Conservation (phyloP, 2,329 filamentous ascomycete species). For the Penicillium verrucosum region DNA sequence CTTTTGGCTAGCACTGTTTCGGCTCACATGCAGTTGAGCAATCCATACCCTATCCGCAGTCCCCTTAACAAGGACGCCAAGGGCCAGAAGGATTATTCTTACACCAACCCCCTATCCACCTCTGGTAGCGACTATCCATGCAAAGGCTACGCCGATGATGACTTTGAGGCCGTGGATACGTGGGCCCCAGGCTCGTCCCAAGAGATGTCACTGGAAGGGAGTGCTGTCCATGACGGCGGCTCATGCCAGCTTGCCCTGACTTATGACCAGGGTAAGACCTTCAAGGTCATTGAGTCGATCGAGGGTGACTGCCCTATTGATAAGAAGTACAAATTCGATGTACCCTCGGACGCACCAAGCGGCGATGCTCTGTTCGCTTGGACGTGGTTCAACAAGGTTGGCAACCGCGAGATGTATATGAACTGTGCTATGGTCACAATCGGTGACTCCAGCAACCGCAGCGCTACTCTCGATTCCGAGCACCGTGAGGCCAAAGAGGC, state of each 20-base stretch:
- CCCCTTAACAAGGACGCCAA: slow-evolving; percentile 47
- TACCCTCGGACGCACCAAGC: slow-evolving; percentile 62
- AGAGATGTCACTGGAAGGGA: slow-evolving; percentile 62
- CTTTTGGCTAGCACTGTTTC: slow-evolving; percentile 34
- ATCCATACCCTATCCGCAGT: slow-evolving; percentile 53
- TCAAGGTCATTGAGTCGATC: slow-evolving; percentile 65
- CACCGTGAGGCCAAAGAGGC: background rate
- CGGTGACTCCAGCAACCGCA: slow-evolving; percentile 21
- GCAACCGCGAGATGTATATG: slow-evolving; percentile 85
- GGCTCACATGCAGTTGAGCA: slow-evolving; percentile 56
- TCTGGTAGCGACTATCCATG: slow-evolving; percentile 68
- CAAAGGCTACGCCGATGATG: slow-evolving; percentile 62
- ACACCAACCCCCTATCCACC: slow-evolving; percentile 62
- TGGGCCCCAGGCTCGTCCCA: slow-evolving; percentile 63
- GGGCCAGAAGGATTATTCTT: slow-evolving; percentile 64
- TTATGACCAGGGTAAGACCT: slow-evolving; percentile 67
- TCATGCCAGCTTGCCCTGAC: slow-evolving; percentile 74
- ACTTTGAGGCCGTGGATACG: slow-evolving; percentile 55
- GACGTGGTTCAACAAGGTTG: slow-evolving; percentile 73
- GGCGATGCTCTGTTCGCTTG: slow-evolving; percentile 66
- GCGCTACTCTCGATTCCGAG: background rate
- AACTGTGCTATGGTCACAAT: slow-evolving; percentile 73
- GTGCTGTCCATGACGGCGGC: slow-evolving; percentile 64
- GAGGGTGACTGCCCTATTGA: slow-evolving; percentile 55
- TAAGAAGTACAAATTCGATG: slow-evolving; percentile 60